A percentile compares a stretch with the other conserved stretches of the same genome.
phyloP scores from a whole-genome alignment of 495 filamentous ascomycete genomes.

The Hypoxylon rickii region DNA sequence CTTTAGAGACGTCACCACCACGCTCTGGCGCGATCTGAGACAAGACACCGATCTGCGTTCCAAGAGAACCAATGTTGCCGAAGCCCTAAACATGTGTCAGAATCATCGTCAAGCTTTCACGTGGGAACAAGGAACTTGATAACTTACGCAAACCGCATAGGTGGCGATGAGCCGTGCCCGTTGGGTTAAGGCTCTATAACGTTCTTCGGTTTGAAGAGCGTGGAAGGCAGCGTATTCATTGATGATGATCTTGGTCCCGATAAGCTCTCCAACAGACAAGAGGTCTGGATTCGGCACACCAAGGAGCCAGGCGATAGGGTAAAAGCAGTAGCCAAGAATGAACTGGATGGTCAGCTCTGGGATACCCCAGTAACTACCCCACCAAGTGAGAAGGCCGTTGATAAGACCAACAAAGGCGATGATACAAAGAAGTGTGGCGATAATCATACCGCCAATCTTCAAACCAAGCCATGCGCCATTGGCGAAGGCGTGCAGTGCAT shows the following conservation, averaged over 20 bases:
- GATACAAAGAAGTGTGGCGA: slow-evolving; percentile 79
- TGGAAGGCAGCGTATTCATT: slow-evolving; percentile 73
- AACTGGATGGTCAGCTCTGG: slow-evolving; percentile 74
- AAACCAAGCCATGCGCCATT: slow-evolving; percentile 87
- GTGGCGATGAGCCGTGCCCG: slow-evolving; percentile 76
- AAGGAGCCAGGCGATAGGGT: slow-evolving; percentile 82
- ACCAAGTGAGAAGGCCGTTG: slow-evolving; percentile 85
- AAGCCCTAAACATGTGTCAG: slow-evolving; percentile 55
- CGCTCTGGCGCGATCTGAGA: slow-evolving; percentile 77
- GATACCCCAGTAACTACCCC: slow-evolving; percentile 82
- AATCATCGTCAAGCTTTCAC: slow-evolving; percentile 38
- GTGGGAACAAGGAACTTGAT: slow-evolving; percentile 39
- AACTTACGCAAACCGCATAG: slow-evolving; percentile 63
- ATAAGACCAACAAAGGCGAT: slow-evolving; percentile 76
- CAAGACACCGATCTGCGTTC: slow-evolving; percentile 85
- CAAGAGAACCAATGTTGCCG: slow-evolving; percentile 80
- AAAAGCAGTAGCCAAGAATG: slow-evolving; percentile 82
- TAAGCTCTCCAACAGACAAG: slow-evolving; percentile 73
- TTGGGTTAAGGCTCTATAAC: slow-evolving; percentile 61
- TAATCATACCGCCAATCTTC: slow-evolving; percentile 86
- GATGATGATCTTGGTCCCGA: slow-evolving; percentile 81
- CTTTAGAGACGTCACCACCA: slow-evolving; percentile 71
- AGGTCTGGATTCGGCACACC: slow-evolving; percentile 79
- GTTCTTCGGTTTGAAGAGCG: slow-evolving; percentile 49
- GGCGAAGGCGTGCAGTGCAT: slow-evolving; percentile 82